phyloP scores from a whole-genome alignment of 2,329 filamentous ascomycete genomes.

The Ramularia collo-cygni region DNA sequence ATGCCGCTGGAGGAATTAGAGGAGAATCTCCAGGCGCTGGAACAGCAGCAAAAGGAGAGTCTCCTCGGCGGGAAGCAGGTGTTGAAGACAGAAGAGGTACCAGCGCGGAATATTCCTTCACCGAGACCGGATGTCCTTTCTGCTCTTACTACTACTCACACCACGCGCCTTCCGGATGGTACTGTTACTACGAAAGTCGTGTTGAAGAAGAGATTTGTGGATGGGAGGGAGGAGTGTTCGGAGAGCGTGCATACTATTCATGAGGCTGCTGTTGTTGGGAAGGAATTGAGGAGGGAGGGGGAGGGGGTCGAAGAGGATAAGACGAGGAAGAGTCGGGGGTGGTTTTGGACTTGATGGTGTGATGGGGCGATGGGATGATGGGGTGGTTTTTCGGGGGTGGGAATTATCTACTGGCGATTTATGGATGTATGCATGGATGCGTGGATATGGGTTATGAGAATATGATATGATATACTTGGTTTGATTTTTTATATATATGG shows the following conservation, averaged over 20 bases:
- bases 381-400: too few species aligned
- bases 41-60: too few species aligned
- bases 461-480: too few species aligned
- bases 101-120: too few species aligned
- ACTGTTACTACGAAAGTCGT: constrained; percentile 51
- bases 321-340: constrained; percentile 22
- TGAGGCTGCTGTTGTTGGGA: constrained; percentile 4
- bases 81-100: too few species aligned
- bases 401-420: neutral
- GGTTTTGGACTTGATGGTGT: constrained; percentile 31
- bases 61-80: constrained; percentile 3
- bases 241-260: constrained; percentile 45
- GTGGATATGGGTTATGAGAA: neutral
- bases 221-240: constrained; percentile 53
- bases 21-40: too few species aligned
- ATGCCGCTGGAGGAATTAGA: too few species aligned
- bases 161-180: constrained; percentile 49
- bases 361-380: too few species aligned
- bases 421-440: neutral
- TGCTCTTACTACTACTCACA: constrained; percentile 52
- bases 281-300: constrained; percentile 1
- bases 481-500: too few species aligned
- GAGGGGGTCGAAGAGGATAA: constrained; percentile 5
- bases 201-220: constrained; percentile 52
- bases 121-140: constrained; percentile 42